A percentile compares a stretch with the other conserved stretches of the same genome.
phyloP scores from a whole-genome alignment of 2,329 filamentous ascomycete genomes.

The Kalmusia sp. region DNA sequence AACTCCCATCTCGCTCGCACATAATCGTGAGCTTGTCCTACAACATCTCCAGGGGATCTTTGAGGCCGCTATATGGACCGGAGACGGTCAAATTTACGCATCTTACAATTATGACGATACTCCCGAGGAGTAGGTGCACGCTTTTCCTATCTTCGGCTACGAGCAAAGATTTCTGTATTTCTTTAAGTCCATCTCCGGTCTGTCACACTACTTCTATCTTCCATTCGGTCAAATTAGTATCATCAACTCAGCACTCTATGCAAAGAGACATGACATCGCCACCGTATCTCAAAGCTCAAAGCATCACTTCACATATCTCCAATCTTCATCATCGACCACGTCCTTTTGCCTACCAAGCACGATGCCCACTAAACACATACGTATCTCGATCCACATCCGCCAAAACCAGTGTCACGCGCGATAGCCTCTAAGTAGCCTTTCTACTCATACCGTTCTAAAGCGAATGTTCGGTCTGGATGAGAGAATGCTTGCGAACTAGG shows the following conservation, averaged over 20 bases:
- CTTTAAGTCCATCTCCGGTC: background rate
- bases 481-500: background rate
- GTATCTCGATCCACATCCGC: background rate
- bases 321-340: background rate
- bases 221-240: background rate
- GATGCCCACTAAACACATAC: too few relatives aligned
- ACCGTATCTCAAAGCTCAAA: background rate
- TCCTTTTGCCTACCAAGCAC: background rate
- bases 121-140: background rate
- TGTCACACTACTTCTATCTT: background rate
- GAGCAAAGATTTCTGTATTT: background rate
- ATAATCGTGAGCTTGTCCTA: background rate
- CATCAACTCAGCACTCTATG: background rate
- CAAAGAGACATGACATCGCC: background rate
- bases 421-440: constrained; percentile 3
- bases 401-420: background rate
- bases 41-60: background rate
- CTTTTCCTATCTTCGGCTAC: background rate
- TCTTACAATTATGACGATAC: background rate
- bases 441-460: too few relatives aligned
- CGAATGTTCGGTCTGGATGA: too few relatives aligned
- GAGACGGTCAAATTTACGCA: background rate
- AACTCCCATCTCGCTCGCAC: constrained; percentile 2
- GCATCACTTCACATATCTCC: background rate
- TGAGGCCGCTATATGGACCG: background rate